These are phyloP conservation scores for Boletales sp. DNA, from an alignment of 768 basidiomycete species.

Conservation along the genomic window DNA sequence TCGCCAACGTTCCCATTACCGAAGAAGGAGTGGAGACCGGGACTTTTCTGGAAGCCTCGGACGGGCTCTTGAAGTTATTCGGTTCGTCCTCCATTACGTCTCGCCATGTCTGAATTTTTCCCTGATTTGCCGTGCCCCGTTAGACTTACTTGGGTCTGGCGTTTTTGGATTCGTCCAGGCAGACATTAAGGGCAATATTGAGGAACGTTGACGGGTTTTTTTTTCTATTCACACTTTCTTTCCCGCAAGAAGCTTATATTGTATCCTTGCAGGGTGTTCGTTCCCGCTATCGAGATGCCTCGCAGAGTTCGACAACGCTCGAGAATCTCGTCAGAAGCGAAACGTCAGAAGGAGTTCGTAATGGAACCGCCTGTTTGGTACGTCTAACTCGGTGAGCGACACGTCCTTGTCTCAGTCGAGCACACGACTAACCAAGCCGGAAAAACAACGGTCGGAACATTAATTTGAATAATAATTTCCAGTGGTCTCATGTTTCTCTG, in stretches of 20 bases:
- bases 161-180: constrained; percentile 73
- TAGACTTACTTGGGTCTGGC: constrained; percentile 65
- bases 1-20: constrained; percentile 77
- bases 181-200: constrained; percentile 66
- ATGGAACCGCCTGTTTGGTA: constrained; percentile 60
- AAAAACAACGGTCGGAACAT: constrained; percentile 2
- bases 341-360: constrained; percentile 36
- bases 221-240: constrained; percentile 12
- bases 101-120: constrained; percentile 5
- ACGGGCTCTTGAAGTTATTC: constrained; percentile 76
- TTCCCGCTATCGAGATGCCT: constrained; percentile 42
- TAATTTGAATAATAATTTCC: not conserved
- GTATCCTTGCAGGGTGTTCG: constrained; percentile 57
- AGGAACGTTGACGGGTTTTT: constrained; percentile 37
- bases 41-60: constrained; percentile 82
- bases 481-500: constrained; percentile 71
- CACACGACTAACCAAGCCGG: constrained; percentile 1
- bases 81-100: constrained; percentile 42
- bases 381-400: constrained; percentile 57
- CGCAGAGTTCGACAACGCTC: constrained; percentile 47
- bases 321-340: constrained; percentile 59
- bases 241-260: constrained; percentile 10
- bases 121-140: constrained; percentile 12
- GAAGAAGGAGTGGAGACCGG: constrained; percentile 74
- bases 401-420: constrained; percentile 16